phyloP scores from a whole-genome alignment of 2,329 filamentous ascomycete species.

The Cytospora leucostoma region DNA sequence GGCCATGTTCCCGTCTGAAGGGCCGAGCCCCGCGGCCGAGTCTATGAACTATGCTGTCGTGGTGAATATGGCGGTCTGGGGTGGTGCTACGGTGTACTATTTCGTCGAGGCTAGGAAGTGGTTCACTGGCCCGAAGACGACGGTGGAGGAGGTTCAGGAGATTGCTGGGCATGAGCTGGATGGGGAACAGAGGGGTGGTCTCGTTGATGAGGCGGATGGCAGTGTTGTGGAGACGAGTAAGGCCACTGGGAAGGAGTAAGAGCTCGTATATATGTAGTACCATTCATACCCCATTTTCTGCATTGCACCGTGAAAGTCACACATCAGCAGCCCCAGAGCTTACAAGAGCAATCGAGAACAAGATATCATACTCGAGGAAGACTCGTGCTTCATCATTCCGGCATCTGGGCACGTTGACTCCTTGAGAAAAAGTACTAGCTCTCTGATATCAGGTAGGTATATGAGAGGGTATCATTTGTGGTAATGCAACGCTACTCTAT shows the following conservation, averaged over 20 bases:
- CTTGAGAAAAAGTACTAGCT: not conserved
- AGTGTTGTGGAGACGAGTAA: constrained; percentile 17
- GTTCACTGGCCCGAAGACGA: constrained; percentile 61
- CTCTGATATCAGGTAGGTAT: not conserved
- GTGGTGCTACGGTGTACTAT: constrained; percentile 58
- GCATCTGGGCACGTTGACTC: not conserved
- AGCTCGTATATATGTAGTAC: not conserved
- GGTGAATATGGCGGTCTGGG: constrained; percentile 61
- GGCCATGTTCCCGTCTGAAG: constrained; percentile 59
- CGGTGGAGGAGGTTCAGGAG: constrained; percentile 43
- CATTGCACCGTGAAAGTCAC: not conserved
- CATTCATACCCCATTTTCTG: not conserved
- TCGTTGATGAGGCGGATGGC: constrained; percentile 5
- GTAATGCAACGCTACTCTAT: constrained; percentile 6
- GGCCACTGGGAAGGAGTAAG: constrained; percentile 4
- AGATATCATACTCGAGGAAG: not conserved
- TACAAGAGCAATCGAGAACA: not conserved
- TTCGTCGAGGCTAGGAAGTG: constrained; percentile 58
- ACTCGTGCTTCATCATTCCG: not conserved
- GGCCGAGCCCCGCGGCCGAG: constrained; percentile 51
- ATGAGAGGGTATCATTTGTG: constrained; percentile 19
- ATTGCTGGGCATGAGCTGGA: constrained; percentile 27
- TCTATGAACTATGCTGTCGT: constrained; percentile 66
- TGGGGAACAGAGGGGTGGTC: constrained; percentile 27
- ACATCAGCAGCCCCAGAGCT: not conserved